phyloP scores from a whole-genome alignment of 768 basidiomycete species.

The Mycena vulgaris region DNA sequence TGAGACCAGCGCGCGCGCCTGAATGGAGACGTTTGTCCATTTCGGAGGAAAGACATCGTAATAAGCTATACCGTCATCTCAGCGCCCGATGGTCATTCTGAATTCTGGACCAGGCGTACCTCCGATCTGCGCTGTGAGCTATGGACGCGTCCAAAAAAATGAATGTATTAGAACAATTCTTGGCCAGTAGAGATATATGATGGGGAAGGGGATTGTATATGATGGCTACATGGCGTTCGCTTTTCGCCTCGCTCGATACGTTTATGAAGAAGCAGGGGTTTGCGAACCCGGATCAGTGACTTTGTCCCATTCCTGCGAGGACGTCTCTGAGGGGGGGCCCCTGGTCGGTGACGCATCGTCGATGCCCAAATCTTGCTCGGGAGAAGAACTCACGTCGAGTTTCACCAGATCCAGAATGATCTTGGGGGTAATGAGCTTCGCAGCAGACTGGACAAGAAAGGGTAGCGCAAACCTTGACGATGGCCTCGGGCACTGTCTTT shows the following conservation, averaged over 20 bases:
- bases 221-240: conserved; percentile 36
- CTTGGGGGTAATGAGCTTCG: conserved; percentile 47
- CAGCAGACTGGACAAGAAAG: not conserved
- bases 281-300: conserved; percentile 82
- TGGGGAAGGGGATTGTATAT: conserved; percentile 24
- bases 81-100: conserved; percentile 35
- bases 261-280: conserved; percentile 57
- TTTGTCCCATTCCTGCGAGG: conserved; percentile 93
- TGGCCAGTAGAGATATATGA: conserved; percentile 35
- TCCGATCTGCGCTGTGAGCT: conserved; percentile 31
- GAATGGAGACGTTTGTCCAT: conserved; percentile 76
- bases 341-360: conserved; percentile 71
- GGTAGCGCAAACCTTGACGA: conserved; percentile 76
- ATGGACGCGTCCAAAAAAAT: conserved; percentile 23
- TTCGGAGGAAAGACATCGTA: conserved; percentile 85
- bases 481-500: conserved; percentile 85
- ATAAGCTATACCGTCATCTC: conserved; percentile 67
- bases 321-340: conserved; percentile 85
- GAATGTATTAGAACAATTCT: conserved; percentile 38
- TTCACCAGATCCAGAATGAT: conserved; percentile 89
- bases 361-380: conserved; percentile 58
- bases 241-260: conserved; percentile 36
- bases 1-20: conserved; percentile 49
- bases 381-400: conserved; percentile 86
- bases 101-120: conserved; percentile 30